Percentiles rank a stretch among this genome's conserved stretches.
These are phyloP conservation scores for Lasiodiplodia sp. DNA, from an alignment of 2,329 filamentous ascomycete species.

Conservation along the genomic window DNA sequence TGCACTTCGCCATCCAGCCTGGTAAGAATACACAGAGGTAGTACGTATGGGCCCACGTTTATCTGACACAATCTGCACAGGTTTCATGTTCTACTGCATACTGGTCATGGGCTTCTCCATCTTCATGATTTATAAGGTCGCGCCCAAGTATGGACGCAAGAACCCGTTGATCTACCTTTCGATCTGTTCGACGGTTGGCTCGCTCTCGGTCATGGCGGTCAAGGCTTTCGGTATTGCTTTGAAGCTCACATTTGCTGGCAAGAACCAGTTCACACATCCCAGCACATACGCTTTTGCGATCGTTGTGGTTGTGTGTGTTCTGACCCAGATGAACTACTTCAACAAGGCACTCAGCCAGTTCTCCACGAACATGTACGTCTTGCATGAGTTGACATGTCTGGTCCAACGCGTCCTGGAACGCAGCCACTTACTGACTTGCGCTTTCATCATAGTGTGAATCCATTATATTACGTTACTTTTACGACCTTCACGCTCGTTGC, in stretches of 20 bases:
- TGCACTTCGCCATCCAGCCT: slow-evolving; percentile 88
- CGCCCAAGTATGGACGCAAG: slow-evolving; percentile 88
- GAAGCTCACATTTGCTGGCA: slow-evolving; percentile 89
- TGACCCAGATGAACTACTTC: slow-evolving; percentile 99
- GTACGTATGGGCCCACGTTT: neutral
- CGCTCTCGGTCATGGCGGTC: slow-evolving; percentile 98
- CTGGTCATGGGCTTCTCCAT: slow-evolving; percentile 82
- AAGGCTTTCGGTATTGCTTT: slow-evolving; percentile 98
- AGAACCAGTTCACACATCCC: slow-evolving; percentile 94
- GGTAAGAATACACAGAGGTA: slow-evolving; percentile 60
- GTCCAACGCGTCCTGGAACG: neutral
- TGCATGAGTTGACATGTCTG: neutral
- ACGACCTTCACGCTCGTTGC: slow-evolving; percentile 93
- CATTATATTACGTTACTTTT: slow-evolving; percentile 96
- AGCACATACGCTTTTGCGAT: slow-evolving; percentile 99
- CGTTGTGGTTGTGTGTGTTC: slow-evolving; percentile 87
- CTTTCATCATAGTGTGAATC: slow-evolving; percentile 74
- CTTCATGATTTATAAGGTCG: slow-evolving; percentile 96
- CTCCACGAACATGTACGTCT: slow-evolving; percentile 88
- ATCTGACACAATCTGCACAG: slow-evolving; percentile 55
- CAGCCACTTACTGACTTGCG: slow-evolving; percentile 13
- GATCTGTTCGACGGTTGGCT: slow-evolving; percentile 96
- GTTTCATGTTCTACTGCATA: slow-evolving; percentile 86
- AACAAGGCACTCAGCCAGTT: slow-evolving; percentile 98
- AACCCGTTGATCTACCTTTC: slow-evolving; percentile 97